A percentile compares a stretch with the other conserved stretches of the same genome.
These are phyloP conservation scores for Magnusiomyces paraingens DNA, from an alignment of 1,139 yeast species.

Conservation along the genomic window DNA sequence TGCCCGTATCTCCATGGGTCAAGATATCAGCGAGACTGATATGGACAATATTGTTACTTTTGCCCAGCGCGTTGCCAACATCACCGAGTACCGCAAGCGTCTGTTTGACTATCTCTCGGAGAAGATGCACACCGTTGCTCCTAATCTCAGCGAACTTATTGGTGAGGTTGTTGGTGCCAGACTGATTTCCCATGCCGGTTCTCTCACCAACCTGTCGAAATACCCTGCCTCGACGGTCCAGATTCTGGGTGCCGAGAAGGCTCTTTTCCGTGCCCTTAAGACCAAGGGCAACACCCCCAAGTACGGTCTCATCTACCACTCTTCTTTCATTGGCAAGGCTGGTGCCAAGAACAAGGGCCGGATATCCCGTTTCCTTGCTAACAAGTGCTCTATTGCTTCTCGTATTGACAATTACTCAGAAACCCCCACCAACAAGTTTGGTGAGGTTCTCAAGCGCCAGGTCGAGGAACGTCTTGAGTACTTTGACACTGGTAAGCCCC, in stretches of 20 bases:
- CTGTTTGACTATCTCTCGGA: constrained; percentile 80
- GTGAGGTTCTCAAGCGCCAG: constrained; percentile 86
- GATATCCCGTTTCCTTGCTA: constrained; percentile 96
- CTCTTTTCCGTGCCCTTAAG: constrained; percentile 94
- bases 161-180: constrained; percentile 99
- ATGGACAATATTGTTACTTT: constrained; percentile 78
- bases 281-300: constrained; percentile 98
- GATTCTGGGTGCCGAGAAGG: constrained; percentile 99
- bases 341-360: constrained; percentile 97
- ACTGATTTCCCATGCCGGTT: constrained; percentile 95
- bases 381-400: constrained; percentile 97
- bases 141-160: constrained; percentile 88
- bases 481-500: constrained; percentile 93
- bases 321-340: constrained; percentile 95
- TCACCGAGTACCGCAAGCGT: constrained; percentile 91
- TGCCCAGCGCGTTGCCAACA: constrained; percentile 92
- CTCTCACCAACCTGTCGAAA: constrained; percentile 87
- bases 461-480: constrained; percentile 96
- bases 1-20: constrained; percentile 98
- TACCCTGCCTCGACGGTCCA: constrained; percentile 99
- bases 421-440: constrained; percentile 60
- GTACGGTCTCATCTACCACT: constrained; percentile 95
- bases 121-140: constrained; percentile 98
- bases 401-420: constrained; percentile 89
- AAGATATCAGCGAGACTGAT: constrained; percentile 87